These are phyloP conservation scores for Symmetrospora coprosmae DNA, from an alignment of 768 basidiomycete genomes.

Conservation along the genomic window DNA sequence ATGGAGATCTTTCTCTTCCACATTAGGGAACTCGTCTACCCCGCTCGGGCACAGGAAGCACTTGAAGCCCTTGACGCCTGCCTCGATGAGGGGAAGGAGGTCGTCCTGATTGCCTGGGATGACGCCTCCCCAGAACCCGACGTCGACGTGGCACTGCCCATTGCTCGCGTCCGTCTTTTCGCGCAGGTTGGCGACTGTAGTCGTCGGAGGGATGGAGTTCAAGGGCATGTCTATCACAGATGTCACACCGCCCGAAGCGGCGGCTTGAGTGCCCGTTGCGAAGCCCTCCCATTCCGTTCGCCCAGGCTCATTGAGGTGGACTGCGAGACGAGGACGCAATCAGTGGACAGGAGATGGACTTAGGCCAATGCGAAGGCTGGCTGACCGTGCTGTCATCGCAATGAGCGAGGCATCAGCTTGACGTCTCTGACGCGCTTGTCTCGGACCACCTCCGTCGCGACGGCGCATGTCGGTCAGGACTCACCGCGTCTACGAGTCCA, in stretches of 20 bases:
- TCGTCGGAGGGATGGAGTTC: constrained; percentile 92
- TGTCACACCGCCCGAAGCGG: constrained; percentile 84
- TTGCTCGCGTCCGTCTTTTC: constrained; percentile 56
- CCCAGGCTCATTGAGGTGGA: constrained; percentile 33
- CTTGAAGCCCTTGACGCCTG: constrained; percentile 89
- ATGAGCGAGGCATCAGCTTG: too few species aligned
- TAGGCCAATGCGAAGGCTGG: too few species aligned
- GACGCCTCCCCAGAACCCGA: constrained; percentile 89
- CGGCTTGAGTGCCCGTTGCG: constrained; percentile 43
- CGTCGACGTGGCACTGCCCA: constrained; percentile 62
- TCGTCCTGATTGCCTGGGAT: constrained; percentile 78
- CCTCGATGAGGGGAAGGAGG: constrained; percentile 57
- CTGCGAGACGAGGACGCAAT: constrained; percentile 11
- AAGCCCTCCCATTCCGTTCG: constrained; percentile 32
- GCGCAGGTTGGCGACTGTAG: constrained; percentile 60
- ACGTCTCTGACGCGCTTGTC: too few species aligned
- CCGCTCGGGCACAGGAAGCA: constrained; percentile 93
- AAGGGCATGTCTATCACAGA: constrained; percentile 95
- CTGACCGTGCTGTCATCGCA: too few species aligned
- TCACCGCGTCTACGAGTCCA: constrained; percentile 58
- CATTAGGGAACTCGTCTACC: constrained; percentile 89
- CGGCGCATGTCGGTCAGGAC: constrained; percentile 30
- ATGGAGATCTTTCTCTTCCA: constrained; percentile 54
- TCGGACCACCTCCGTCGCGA: neutral
- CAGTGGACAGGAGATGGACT: too few species aligned